Conservation (phyloP, 345 rosid species). For the Fremontodendron californicum region DNA sequence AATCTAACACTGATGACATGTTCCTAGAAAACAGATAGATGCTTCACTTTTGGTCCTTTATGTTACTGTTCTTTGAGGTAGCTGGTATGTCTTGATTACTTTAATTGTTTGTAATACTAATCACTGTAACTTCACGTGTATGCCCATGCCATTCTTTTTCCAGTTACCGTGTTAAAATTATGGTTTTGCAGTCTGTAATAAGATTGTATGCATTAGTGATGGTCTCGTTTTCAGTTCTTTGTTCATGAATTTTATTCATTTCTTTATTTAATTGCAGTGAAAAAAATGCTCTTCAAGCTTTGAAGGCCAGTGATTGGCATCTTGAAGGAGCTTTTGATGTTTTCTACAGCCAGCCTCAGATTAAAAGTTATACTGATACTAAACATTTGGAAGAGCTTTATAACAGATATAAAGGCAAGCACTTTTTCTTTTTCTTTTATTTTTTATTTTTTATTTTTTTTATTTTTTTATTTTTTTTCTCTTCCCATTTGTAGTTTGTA, state of each 20-base stretch:
- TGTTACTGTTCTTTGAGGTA: too few species aligned
- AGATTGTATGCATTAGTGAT: neutral
- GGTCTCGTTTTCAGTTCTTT: neutral
- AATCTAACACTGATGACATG: neutral
- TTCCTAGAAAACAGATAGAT: neutral
- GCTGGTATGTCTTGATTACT: too few species aligned
- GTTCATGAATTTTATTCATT: neutral
- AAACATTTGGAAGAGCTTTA: conserved; percentile 93
- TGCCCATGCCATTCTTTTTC: neutral
- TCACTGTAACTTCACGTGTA: too few species aligned
- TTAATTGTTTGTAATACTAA: too few species aligned
- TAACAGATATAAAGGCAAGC: conserved; percentile 80
- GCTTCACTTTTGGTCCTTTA: neutral
- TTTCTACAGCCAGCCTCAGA: conserved; percentile 83
- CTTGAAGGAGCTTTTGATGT: conserved; percentile 94
- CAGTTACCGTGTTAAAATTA: neutral
- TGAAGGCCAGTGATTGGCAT: conserved; percentile 92
- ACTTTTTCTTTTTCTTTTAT: too few species aligned
- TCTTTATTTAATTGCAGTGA: conserved; percentile 52
- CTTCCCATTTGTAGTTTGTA: neutral
- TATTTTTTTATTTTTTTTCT: neutral
- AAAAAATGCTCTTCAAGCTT: conserved; percentile 73
- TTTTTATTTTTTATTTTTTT: neutral
- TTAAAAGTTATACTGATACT: conserved; percentile 62
- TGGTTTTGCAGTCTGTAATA: neutral